These are phyloP conservation scores for Aspergillus sclerotioniger DNA, from an alignment of 495 filamentous ascomycete species.

Conservation along the genomic window DNA sequence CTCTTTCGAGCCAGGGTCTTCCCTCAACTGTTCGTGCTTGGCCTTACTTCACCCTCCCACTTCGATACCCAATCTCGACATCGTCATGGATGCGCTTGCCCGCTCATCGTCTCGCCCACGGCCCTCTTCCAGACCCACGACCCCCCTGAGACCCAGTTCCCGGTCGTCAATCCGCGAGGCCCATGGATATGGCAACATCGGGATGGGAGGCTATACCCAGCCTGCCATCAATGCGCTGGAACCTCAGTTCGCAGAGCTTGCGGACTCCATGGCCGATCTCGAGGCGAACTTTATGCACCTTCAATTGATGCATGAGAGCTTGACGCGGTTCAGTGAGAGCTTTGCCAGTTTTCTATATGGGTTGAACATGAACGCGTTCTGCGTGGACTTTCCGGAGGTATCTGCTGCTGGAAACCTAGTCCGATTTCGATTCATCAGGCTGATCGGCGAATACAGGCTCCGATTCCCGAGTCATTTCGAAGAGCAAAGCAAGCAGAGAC, in stretches of 20 bases:
- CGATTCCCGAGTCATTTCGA: conserved; percentile 69
- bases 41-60: too few species aligned
- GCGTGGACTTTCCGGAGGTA: conserved; percentile 96
- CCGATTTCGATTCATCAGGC: not conserved
- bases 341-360: conserved; percentile 96
- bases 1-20: too few species aligned
- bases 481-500: conserved; percentile 59
- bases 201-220: conserved; percentile 47
- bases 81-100: conserved; percentile 35
- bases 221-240: conserved; percentile 81
- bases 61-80: not conserved
- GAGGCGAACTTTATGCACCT: conserved; percentile 98
- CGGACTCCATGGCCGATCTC: conserved; percentile 90
- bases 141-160: conserved; percentile 87
- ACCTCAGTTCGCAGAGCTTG: conserved; percentile 87
- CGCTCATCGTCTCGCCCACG: conserved; percentile 43
- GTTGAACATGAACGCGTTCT: conserved; percentile 98
- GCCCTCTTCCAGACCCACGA: conserved; percentile 76
- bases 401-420: not conserved
- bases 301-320: conserved; percentile 93
- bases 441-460: conserved; percentile 47
- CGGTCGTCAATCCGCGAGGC: conserved; percentile 80
- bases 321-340: conserved; percentile 91
- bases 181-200: conserved; percentile 52
- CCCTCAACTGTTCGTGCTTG: too few species aligned